Conservation (phyloP, 768 basidiomycete species). For the Imleria badia region DNA sequence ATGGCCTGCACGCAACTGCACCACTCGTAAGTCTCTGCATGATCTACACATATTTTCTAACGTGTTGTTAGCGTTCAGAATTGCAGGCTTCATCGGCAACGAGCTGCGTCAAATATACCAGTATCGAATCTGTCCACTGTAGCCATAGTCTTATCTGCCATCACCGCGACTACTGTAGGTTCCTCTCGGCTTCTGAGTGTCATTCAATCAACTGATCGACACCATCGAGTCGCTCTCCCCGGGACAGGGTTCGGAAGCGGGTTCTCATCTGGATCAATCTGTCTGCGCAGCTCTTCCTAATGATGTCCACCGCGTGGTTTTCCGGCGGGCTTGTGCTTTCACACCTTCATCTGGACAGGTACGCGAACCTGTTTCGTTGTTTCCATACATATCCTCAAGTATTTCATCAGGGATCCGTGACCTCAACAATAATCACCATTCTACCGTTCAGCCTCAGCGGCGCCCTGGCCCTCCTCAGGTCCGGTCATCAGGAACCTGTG, state of each 20-base stretch:
- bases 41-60: too few relatives aligned
- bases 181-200: too few relatives aligned
- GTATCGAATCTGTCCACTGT: slow-evolving; percentile 52
- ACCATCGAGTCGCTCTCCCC: too few relatives aligned
- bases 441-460: slow-evolving; percentile 53
- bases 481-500: too few relatives aligned
- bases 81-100: slow-evolving; percentile 51
- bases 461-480: slow-evolving; percentile 11
- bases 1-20: too few relatives aligned
- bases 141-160: slow-evolving; percentile 53
- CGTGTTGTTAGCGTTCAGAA: too few relatives aligned
- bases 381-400: slow-evolving; percentile 14
- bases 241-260: slow-evolving; percentile 59
- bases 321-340: slow-evolving; percentile 72
- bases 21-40: too few relatives aligned
- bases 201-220: too few relatives aligned
- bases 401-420: slow-evolving; percentile 48
- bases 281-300: slow-evolving; percentile 79
- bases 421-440: slow-evolving; percentile 71
- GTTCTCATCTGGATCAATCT: slow-evolving; percentile 80
- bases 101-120: slow-evolving; percentile 46
- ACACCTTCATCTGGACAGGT: slow-evolving; percentile 73
- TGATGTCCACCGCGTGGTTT: slow-evolving; percentile 80
- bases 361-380: slow-evolving; percentile 22
- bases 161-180: slow-evolving; percentile 52